Conservation (phyloP, 257 asterid genomes). For the Gardenia jasminoides region DNA sequence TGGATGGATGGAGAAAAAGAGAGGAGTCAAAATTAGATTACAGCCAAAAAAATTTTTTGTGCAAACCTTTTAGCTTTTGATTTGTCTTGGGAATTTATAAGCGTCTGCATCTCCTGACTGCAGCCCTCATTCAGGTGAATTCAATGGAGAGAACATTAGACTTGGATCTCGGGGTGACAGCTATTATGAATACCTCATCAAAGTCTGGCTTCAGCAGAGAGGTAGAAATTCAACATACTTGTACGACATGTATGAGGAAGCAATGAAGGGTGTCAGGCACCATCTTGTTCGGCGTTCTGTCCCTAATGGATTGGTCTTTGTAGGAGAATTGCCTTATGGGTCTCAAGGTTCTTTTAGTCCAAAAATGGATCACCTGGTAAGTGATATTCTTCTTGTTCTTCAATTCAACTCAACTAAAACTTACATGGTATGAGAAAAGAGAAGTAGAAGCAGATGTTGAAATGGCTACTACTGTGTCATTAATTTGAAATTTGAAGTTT, state of each 20-base stretch:
- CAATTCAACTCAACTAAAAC: neutral
- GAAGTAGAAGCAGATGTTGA: neutral
- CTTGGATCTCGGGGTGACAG: conserved; percentile 99
- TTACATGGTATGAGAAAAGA: neutral
- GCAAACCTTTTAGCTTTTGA: neutral
- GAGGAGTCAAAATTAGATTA: neutral
- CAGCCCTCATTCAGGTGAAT: conserved; percentile 88
- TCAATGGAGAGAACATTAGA: conserved; percentile 86
- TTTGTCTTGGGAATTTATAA: conserved; percentile 15
- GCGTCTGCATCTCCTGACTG: conserved; percentile 32
- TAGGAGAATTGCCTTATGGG: conserved; percentile 92
- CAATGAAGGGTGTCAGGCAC: conserved; percentile 84
- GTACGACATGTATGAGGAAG: conserved; percentile 78
- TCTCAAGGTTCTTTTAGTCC: conserved; percentile 72
- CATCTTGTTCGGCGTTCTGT: conserved; percentile 75
- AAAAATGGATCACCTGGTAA: conserved; percentile 98
- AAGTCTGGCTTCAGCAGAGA: conserved; percentile 88
- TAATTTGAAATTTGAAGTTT: neutral
- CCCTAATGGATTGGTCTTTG: conserved; percentile 84
- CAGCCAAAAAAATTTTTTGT: neutral
- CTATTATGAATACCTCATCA: conserved; percentile 90
- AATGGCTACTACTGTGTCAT: neutral
- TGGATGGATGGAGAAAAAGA: neutral
- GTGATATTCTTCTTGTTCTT: conserved; percentile 22
- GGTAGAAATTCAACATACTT: conserved; percentile 64